Conservation (phyloP, 2,329 filamentous ascomycete genomes). For the Penicillium sp. region DNA sequence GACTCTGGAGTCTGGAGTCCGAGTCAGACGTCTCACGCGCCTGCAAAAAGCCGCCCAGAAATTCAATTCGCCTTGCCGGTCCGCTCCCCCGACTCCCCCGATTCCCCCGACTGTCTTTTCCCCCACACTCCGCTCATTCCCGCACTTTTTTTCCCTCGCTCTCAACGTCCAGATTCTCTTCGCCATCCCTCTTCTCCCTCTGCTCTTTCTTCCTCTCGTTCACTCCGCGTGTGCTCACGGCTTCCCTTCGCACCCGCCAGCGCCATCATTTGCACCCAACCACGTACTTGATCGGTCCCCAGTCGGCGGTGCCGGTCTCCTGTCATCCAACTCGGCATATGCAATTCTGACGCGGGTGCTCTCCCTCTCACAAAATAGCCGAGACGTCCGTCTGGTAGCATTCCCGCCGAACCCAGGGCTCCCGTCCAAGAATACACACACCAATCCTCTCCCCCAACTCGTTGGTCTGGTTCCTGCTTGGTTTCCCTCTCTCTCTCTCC, state of each 20-base stretch:
- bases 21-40: too few relatives aligned
- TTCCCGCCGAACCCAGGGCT: background rate
- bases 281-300: background rate
- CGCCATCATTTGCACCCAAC: background rate
- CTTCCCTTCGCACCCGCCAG: background rate
- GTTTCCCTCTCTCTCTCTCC: too few relatives aligned
- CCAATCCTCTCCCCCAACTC: too few relatives aligned
- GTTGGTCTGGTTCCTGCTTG: too few relatives aligned
- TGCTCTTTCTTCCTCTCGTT: constrained; percentile 2
- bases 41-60: constrained; percentile 11
- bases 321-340: constrained; percentile 4
- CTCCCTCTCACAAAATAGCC: constrained; percentile 1
- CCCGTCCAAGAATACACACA: background rate
- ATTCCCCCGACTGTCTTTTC: constrained; percentile 12
- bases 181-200: background rate
- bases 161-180: background rate
- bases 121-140: constrained; percentile 34
- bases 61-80: constrained; percentile 20
- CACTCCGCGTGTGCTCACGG: constrained; percentile 1
- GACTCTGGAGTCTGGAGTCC: too few relatives aligned
- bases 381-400: constrained; percentile 2
- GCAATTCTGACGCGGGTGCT: constrained; percentile 9
- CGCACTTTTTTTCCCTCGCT: constrained; percentile 7
- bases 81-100: constrained; percentile 27
- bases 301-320: background rate